phyloP scores from a whole-genome alignment of 1,139 yeast genomes.

The Magnusiomyces fungicola region DNA sequence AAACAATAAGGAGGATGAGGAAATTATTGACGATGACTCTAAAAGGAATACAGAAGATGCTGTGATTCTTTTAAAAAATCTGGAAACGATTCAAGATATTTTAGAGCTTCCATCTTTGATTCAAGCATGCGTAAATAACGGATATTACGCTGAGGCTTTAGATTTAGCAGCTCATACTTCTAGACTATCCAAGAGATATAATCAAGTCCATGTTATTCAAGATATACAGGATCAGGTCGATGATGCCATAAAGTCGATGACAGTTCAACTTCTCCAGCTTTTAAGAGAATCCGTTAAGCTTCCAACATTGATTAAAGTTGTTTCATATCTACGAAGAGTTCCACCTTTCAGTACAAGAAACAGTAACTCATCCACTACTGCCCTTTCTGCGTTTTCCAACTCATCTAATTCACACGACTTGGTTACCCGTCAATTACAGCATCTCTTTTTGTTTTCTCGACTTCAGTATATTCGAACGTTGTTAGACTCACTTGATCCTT shows the following conservation, averaged over 20 bases:
- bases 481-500: slow-evolving; percentile 48
- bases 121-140: slow-evolving; percentile 74
- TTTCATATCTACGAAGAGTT: slow-evolving; percentile 61
- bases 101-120: slow-evolving; percentile 79
- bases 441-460: slow-evolving; percentile 32
- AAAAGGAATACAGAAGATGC: slow-evolving; percentile 1
- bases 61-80: slow-evolving; percentile 45
- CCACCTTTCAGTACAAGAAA: slow-evolving; percentile 23
- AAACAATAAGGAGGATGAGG: neutral
- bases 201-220: slow-evolving; percentile 49
- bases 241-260: slow-evolving; percentile 36
- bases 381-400: slow-evolving; percentile 10
- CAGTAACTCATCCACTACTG: slow-evolving; percentile 6
- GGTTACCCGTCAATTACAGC: slow-evolving; percentile 26
- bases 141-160: slow-evolving; percentile 83
- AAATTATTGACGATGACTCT: slow-evolving; percentile 20
- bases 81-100: slow-evolving; percentile 68
- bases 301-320: slow-evolving; percentile 66
- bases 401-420: slow-evolving; percentile 8
- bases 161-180: slow-evolving; percentile 68
- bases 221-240: slow-evolving; percentile 37
- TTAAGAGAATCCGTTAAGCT: slow-evolving; percentile 72
- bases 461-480: slow-evolving; percentile 34
- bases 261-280: slow-evolving; percentile 52
- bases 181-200: slow-evolving; percentile 61